Conservation (phyloP, 371 early-diverging fungal species). For the Apophysomyces variabilis region DNA sequence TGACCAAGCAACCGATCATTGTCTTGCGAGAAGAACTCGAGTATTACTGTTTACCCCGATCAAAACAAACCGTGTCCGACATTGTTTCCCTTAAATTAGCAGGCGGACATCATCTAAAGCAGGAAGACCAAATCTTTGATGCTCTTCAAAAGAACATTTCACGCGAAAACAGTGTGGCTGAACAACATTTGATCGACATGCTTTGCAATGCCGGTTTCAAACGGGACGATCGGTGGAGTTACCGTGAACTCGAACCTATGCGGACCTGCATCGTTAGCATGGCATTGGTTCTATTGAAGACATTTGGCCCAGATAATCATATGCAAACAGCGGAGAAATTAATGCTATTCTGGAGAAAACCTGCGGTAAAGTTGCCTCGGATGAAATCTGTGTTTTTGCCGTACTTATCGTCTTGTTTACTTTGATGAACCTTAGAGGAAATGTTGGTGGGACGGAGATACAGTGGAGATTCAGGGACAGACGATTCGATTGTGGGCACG, state of each 20-base stretch:
- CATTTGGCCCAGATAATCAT: conserved; percentile 75
- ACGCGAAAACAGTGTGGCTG: conserved; percentile 75
- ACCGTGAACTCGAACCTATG: conserved; percentile 74
- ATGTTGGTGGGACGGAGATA: conserved; percentile 88
- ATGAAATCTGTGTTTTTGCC: too few species aligned
- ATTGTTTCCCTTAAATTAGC: conserved; percentile 59
- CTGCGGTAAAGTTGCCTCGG: conserved; percentile 61
- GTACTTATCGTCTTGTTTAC: background rate
- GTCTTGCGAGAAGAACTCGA: conserved; percentile 68
- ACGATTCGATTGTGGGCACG: conserved; percentile 81
- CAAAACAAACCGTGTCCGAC: conserved; percentile 26
- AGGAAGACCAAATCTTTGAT: conserved; percentile 74
- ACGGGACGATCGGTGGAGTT: conserved; percentile 78
- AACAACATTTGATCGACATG: conserved; percentile 88
- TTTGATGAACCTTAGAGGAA: conserved; percentile 56
- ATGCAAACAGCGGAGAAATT: conserved; percentile 83
- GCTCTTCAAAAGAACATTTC: conserved; percentile 77
- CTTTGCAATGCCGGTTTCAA: conserved; percentile 83
- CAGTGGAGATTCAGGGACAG: conserved; percentile 64
- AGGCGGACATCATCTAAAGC: conserved; percentile 66
- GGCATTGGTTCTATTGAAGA: conserved; percentile 71
- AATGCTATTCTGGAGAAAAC: conserved; percentile 83
- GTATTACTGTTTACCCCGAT: conserved; percentile 57
- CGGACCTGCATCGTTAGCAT: conserved; percentile 73
- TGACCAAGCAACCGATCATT: conserved; percentile 75